Base-by-base conservation (phyloP, 228 moss, liverwort and hornwort genomes). In the Sphagnum fallax region DNA sequence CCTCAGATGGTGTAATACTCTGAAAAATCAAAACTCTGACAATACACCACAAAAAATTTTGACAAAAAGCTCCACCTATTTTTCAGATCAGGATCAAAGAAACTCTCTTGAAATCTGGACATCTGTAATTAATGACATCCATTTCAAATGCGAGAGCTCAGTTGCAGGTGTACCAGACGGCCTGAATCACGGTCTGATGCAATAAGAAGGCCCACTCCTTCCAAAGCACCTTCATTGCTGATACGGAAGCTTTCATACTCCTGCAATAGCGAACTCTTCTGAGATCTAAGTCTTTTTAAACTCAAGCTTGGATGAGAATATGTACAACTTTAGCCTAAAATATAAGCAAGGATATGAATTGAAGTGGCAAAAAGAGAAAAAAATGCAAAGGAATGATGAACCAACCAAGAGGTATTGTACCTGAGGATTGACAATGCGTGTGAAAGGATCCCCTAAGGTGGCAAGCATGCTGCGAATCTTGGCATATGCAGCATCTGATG, bases 191-290 rank as follows among this genome's bases (percentile, higher is more conserved):
- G 87, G 72, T 98, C 93, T 18, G 91, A 84, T 61, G 90, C 91
- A 76, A 98, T 93, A 64, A 93, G 87, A 70, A 98, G 74, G 49
- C 98, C 98, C 8, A 98, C 93, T 61, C 98, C 98, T 77, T 98
- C 91, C 81, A 98, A 72, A 50, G 98, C 87, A 71, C 98, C 98
- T 72, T 98, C 92, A 72, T 90, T 93, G 82, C 83, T 93, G 60
- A 98, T 91, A 15, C 92, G 88, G 70, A 98, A 98, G 73, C 82
- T 98, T 64, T 90, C 85, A 63, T 98, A 98, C 13, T 98, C 98
- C 90, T 93, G 82, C 71, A 71, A 13, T 52, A 62, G 32, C 64
- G 0, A 32, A 32, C 32, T 32, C 32, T 32, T 32, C 32, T 32
- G 32, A 32, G 32, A 66, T 14, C 52, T n/a, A 32, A 32, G 32